A percentile compares a stretch with the other conserved stretches of the same genome.
Conservation (phyloP, 306 rosid species). For the Castanopsis chinensis region DNA sequence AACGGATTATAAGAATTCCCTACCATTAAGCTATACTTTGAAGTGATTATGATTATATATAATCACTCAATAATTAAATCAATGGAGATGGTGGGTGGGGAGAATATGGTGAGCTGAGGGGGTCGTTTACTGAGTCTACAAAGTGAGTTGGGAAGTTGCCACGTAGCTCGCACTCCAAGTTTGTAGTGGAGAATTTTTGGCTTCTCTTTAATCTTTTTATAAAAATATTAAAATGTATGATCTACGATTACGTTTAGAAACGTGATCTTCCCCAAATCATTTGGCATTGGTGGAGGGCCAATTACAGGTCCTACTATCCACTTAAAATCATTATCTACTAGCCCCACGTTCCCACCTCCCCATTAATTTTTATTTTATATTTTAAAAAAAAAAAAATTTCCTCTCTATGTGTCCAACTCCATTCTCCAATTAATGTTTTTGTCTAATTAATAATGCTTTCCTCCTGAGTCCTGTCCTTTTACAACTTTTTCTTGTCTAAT, state of each 20-base stretch:
- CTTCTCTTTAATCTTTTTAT: not conserved
- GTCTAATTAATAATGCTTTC: not conserved
- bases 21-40: not conserved
- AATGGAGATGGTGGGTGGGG: not conserved
- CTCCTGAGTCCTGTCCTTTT: constrained; percentile 10
- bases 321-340: constrained; percentile 11
- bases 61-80: not conserved
- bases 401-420: not conserved
- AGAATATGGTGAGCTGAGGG: not conserved
- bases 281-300: constrained; percentile 42
- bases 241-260: constrained; percentile 29
- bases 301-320: constrained; percentile 9
- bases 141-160: constrained; percentile 58
- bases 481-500: constrained; percentile 3
- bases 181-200: constrained; percentile 29
- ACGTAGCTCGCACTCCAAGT: constrained; percentile 52
- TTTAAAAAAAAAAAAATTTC: not conserved
- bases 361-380: not conserved
- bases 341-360: not conserved
- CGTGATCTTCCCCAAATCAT: constrained; percentile 36
- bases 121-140: constrained; percentile 46
- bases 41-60: not conserved
- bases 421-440: not conserved
- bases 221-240: not conserved
- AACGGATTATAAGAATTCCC: too few relatives aligned